Conservation (phyloP, 805 yeast species). For the Babjeviella inositovora region DNA sequence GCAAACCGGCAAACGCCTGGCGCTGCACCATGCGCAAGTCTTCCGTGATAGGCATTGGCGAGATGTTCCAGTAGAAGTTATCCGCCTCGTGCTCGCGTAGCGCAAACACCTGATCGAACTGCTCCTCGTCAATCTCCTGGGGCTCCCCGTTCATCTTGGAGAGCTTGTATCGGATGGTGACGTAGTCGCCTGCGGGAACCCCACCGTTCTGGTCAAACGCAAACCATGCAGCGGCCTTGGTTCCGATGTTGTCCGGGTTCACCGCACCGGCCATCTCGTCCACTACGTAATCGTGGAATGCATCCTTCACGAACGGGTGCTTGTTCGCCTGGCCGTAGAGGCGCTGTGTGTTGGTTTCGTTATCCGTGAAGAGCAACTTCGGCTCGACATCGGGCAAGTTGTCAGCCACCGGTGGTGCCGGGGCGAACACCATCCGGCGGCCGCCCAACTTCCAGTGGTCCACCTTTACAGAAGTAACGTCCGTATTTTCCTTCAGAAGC, state of each 20-base stretch:
- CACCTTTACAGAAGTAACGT: conserved; percentile 33
- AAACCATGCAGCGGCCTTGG: conserved; percentile 78
- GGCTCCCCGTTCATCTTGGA: conserved; percentile 13
- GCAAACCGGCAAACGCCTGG: conserved; percentile 85
- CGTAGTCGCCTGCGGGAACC: conserved; percentile 78
- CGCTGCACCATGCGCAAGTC: conserved; percentile 73
- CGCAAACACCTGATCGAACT: conserved; percentile 52
- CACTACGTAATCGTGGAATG: conserved; percentile 73
- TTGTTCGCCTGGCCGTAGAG: conserved; percentile 52
- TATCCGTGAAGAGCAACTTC: conserved; percentile 67
- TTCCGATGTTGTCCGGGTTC: conserved; percentile 60
- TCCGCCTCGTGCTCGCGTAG: conserved; percentile 80
- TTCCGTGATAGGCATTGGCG: conserved; percentile 73
- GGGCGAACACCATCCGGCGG: conserved; percentile 55
- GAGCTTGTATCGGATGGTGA: conserved; percentile 66
- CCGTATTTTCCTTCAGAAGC: conserved; percentile 18
- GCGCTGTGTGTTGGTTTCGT: conserved; percentile 63
- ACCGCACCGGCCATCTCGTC: conserved; percentile 40
- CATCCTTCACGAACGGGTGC: conserved; percentile 61
- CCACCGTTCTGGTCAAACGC: conserved; percentile 63
- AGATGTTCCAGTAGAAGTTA: conserved; percentile 77
- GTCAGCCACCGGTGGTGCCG: conserved; percentile 63
- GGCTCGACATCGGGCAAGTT: conserved; percentile 59
- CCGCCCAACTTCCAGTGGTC: conserved; percentile 58
- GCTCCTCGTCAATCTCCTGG: conserved; percentile 43